Base-by-base conservation (phyloP, 148 eudicot species). In the Silene conica region DNA sequence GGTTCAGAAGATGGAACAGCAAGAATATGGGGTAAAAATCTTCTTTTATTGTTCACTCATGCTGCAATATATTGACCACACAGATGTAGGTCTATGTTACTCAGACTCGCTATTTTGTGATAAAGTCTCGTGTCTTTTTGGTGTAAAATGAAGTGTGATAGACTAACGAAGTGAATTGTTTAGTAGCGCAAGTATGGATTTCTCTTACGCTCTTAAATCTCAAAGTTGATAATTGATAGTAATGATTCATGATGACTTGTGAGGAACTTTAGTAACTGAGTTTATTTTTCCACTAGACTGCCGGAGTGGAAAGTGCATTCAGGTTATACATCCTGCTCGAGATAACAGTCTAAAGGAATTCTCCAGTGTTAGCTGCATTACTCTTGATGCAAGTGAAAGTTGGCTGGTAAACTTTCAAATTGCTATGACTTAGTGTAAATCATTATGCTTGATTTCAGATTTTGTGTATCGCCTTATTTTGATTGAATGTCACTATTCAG, bases 1-100 rank as follows among this genome's bases (percentile, higher is more conserved):
- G 97, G 97, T 75, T 95, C 98, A 57, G 98, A 95, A 87, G 98
- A 95, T 77, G 97, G 97, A 74, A 90, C 97, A 16, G 93, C 93
- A 45, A 81, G 97, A 72, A 79, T 95, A 74, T 95, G 98, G 98
- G 98, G 98, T 94, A 89, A 38, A 38, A 38, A 38, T 38, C 43
- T 38, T 38, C 43, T 38, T 38, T 38, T 38, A 38, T 38, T 38
- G 43, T 38, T 38, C 43, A 38, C 43, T 38, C 43, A 38, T 38
- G 9, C 34, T 31, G 43, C 8, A 38, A 31, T 31, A 5, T 31
- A 31, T 31, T 31, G 34, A 31, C 34, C 34, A 31, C 34, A 31
- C 4, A 31, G 34, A 31, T 31, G 34, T 31, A 31, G 34, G 34
- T 31, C 34, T 31, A 31, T 31, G 34, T 31, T 38, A 38, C 43